A percentile compares a stretch with the other conserved stretches of the same genome.
Evolutionary conservation across 78 protist species (phyloP).

Genomic region (Trichosphaerium sp.): DNA sequence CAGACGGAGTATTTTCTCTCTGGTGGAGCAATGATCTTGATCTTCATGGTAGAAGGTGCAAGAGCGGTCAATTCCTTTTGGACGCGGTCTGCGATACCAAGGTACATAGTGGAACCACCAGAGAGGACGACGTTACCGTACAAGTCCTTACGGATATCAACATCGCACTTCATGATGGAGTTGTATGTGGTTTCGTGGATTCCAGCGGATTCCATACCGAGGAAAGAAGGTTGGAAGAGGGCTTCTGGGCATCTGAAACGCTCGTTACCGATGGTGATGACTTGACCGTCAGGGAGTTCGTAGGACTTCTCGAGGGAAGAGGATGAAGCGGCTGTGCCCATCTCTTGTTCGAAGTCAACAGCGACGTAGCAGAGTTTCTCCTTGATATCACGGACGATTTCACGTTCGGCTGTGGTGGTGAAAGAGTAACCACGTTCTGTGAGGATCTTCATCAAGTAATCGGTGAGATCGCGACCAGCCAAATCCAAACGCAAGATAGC

Average conservation of each 20-base stretch:
- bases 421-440: slow-evolving; percentile 86
- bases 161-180: slow-evolving; percentile 82
- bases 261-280: slow-evolving; percentile 79
- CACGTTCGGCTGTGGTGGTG: slow-evolving; percentile 79
- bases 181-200: slow-evolving; percentile 68
- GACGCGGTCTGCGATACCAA: slow-evolving; percentile 81
- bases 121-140: slow-evolving; percentile 83
- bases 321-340: slow-evolving; percentile 66
- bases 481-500: slow-evolving; percentile 76
- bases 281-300: slow-evolving; percentile 78
- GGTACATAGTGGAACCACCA: slow-evolving; percentile 89
- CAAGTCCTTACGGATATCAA: slow-evolving; percentile 83
- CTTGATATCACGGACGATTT: no score
- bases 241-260: slow-evolving; percentile 87
- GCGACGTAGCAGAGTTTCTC: no score
- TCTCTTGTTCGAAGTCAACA: slow-evolving; percentile 73
- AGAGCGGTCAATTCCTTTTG: slow-evolving; percentile 43
- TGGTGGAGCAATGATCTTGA: slow-evolving; percentile 81
- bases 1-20: slow-evolving; percentile 91
- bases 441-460: slow-evolving; percentile 75
- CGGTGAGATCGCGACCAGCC: slow-evolving; percentile 90
- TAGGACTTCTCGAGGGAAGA: slow-evolving; percentile 55
- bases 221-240: slow-evolving; percentile 80
- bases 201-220: slow-evolving; percentile 81
- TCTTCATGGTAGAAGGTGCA: slow-evolving; percentile 79